Conservation (phyloP, 2,329 filamentous ascomycete genomes). For the Monilinia polystroma region DNA sequence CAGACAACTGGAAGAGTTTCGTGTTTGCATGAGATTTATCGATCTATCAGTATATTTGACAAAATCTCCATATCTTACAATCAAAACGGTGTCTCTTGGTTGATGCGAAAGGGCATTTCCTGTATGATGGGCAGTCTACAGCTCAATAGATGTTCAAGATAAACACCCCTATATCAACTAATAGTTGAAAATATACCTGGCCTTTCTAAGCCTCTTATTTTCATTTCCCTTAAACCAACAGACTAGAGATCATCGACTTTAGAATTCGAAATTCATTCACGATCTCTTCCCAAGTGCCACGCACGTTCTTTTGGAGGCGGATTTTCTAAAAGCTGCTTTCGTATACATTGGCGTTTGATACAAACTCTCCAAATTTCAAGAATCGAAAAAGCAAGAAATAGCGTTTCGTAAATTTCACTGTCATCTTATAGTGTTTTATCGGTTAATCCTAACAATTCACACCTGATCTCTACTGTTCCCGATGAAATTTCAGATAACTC, state of each 20-base stretch:
- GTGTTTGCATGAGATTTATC: conserved; percentile 34
- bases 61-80: background rate
- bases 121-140: background rate
- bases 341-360: background rate
- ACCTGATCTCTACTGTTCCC: background rate
- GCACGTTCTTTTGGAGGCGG: background rate
- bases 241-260: background rate
- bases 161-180: background rate
- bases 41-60: background rate
- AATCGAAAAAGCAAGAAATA: background rate
- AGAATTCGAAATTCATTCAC: background rate
- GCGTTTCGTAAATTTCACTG: too few relatives aligned
- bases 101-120: too few relatives aligned
- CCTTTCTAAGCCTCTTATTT: background rate
- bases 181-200: background rate
- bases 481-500: background rate
- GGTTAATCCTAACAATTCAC: background rate
- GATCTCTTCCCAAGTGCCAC: background rate
- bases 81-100: background rate
- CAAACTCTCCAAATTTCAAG: too few relatives aligned
- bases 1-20: conserved; percentile 75
- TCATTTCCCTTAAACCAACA: background rate
- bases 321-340: background rate
- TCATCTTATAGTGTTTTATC: background rate
- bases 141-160: background rate